Conservation (phyloP, 2,329 filamentous ascomycete genomes). For the Claviceps sp. region DNA sequence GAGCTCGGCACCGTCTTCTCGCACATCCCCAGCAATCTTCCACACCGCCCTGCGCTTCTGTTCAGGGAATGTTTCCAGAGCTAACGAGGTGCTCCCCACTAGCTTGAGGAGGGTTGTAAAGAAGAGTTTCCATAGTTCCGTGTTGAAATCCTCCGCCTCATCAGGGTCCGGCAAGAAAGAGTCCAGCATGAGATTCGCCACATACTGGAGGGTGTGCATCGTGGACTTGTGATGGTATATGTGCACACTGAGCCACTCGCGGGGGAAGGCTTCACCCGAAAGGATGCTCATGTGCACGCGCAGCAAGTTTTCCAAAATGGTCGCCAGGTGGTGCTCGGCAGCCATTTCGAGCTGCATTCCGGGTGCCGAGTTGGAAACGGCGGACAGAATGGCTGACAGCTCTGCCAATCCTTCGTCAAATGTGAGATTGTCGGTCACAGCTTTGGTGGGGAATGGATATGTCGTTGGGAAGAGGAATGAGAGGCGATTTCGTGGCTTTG, state of each 20-base stretch:
- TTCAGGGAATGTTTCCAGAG: conserved; percentile 90
- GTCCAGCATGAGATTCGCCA: conserved; percentile 68
- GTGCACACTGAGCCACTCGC: conserved; percentile 80
- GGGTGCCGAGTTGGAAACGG: conserved; percentile 56
- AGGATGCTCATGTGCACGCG: conserved; percentile 83
- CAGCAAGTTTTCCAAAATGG: conserved; percentile 64
- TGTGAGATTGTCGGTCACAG: conserved; percentile 42
- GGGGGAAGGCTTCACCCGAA: conserved; percentile 77
- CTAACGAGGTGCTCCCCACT: conserved; percentile 76
- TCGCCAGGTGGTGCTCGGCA: conserved; percentile 58
- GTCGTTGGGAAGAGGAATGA: conserved; percentile 81
- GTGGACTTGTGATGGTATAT: conserved; percentile 88
- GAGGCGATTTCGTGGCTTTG: conserved; percentile 48
- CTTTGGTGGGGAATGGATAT: conserved; percentile 75
- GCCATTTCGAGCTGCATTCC: conserved; percentile 64
- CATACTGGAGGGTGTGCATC: conserved; percentile 71
- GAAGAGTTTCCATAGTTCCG: conserved; percentile 85
- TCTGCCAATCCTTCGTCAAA: conserved; percentile 87
- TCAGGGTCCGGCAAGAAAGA: conserved; percentile 79
- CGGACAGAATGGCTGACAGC: conserved; percentile 74
- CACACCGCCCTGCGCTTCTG: conserved; percentile 93
- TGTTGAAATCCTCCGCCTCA: conserved; percentile 83
- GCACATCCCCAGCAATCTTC: conserved; percentile 96
- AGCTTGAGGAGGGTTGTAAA: conserved; percentile 82
- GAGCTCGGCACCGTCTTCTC: conserved; percentile 79